These are phyloP conservation scores for Cladosporium sp. DNA, from an alignment of 2,329 filamentous ascomycete species.

Conservation along the genomic window DNA sequence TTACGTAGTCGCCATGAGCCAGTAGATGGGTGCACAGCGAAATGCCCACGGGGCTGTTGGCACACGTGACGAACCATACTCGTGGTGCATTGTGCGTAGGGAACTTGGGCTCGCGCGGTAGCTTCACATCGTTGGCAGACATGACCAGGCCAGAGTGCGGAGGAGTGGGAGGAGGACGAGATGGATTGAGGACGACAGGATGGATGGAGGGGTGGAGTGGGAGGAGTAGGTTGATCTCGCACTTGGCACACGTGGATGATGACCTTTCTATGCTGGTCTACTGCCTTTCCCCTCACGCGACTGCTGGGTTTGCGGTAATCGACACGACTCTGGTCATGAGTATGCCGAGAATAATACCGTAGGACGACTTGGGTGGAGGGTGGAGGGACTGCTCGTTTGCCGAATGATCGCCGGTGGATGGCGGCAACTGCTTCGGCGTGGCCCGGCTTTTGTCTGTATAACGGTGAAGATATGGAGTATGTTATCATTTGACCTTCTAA, in stretches of 20 bases:
- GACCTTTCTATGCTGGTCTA: conserved; percentile 11
- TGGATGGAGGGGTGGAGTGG: neutral
- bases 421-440: neutral
- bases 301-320: neutral
- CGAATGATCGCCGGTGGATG: neutral
- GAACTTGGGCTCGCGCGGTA: conserved; percentile 46
- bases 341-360: neutral
- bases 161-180: neutral
- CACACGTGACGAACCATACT: conserved; percentile 89
- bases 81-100: conserved; percentile 65
- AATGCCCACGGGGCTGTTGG: conserved; percentile 78
- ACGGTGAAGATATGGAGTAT: no score
- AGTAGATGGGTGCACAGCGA: conserved; percentile 77
- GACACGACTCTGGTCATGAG: no score
- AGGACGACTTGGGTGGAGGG: neutral
- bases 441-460: no score
- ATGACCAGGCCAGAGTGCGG: conserved; percentile 8
- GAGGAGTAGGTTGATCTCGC: conserved; percentile 5
- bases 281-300: conserved; percentile 5
- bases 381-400: neutral
- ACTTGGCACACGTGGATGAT: conserved; percentile 3
- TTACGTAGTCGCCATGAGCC: conserved; percentile 86
- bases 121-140: conserved; percentile 25
- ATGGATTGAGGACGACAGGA: neutral
- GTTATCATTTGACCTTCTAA: no score